Conservation (phyloP, 495 filamentous ascomycete genomes). For the Bryoglossum gracile region DNA sequence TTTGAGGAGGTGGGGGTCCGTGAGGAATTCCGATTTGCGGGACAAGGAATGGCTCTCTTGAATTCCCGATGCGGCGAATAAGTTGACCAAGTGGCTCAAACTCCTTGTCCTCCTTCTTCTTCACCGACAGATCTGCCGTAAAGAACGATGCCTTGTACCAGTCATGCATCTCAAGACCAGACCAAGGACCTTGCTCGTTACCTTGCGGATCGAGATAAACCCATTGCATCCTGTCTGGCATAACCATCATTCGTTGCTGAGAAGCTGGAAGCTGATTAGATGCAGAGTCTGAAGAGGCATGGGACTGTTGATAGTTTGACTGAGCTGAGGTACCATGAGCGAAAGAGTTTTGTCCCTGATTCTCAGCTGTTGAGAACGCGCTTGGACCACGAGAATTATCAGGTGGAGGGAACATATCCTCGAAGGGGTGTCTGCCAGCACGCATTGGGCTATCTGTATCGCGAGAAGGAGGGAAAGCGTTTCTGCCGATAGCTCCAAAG, state of each 20-base stretch:
- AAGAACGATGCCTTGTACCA: constrained; percentile 99
- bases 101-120: constrained; percentile 84
- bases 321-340: constrained; percentile 12
- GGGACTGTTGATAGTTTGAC: constrained; percentile 23
- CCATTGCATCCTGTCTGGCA: constrained; percentile 98
- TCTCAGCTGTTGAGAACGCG: constrained; percentile 16
- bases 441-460: constrained; percentile 61
- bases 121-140: constrained; percentile 85
- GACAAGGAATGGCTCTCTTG: constrained; percentile 92
- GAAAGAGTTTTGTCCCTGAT: constrained; percentile 18
- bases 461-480: constrained; percentile 40
- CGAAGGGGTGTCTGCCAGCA: constrained; percentile 48
- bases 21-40: constrained; percentile 93
- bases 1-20: constrained; percentile 50
- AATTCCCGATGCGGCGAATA: constrained; percentile 94
- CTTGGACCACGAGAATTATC: constrained; percentile 25
- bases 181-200: constrained; percentile 86
- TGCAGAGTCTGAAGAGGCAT: constrained; percentile 21
- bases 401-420: constrained; percentile 39
- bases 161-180: constrained; percentile 96
- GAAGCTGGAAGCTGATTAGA: constrained; percentile 47
- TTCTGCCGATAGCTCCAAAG: constrained; percentile 48
- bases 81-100: constrained; percentile 96
- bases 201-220: constrained; percentile 94
- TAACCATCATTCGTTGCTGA: constrained; percentile 90